Conservation (phyloP, 2,329 filamentous ascomycete genomes). For the Mycosphaerella sp. region DNA sequence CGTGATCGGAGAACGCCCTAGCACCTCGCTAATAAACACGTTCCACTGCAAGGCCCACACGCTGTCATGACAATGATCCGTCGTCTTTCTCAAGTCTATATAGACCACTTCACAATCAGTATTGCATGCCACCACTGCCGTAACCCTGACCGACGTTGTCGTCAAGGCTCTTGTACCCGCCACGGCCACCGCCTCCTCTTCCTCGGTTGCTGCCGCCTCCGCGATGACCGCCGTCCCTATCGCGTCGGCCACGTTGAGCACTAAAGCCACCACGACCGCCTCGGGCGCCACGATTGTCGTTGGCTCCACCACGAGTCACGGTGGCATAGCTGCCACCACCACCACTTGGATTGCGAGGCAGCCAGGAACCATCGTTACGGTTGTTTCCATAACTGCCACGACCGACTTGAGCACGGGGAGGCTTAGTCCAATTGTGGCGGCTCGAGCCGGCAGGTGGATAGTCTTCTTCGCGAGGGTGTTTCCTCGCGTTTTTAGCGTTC, state of each 20-base stretch:
- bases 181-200: slow-evolving; percentile 29
- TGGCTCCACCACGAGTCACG: slow-evolving; percentile 34
- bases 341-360: slow-evolving; percentile 11
- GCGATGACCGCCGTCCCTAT: slow-evolving; percentile 14
- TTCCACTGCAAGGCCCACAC: neutral
- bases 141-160: slow-evolving; percentile 36
- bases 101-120: slow-evolving; percentile 15
- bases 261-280: slow-evolving; percentile 2
- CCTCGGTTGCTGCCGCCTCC: slow-evolving; percentile 22
- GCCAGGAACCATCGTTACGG: slow-evolving; percentile 26
- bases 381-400: slow-evolving; percentile 17
- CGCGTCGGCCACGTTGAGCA: slow-evolving; percentile 31
- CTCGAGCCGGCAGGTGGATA: slow-evolving; percentile 30
- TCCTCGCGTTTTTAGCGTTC: slow-evolving; percentile 56
- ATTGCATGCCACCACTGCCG: slow-evolving; percentile 34
- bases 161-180: slow-evolving; percentile 41
- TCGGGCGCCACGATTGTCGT: slow-evolving; percentile 34
- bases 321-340: slow-evolving; percentile 8
- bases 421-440: slow-evolving; percentile 20
- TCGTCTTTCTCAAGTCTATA: no score
- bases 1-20: neutral
- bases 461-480: slow-evolving; percentile 55
- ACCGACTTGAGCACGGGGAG: slow-evolving; percentile 30
- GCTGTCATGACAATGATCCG: neutral
- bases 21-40: neutral